Base-by-base conservation (phyloP, 768 basidiomycete genomes). In the Boletus barrowsii region DNA sequence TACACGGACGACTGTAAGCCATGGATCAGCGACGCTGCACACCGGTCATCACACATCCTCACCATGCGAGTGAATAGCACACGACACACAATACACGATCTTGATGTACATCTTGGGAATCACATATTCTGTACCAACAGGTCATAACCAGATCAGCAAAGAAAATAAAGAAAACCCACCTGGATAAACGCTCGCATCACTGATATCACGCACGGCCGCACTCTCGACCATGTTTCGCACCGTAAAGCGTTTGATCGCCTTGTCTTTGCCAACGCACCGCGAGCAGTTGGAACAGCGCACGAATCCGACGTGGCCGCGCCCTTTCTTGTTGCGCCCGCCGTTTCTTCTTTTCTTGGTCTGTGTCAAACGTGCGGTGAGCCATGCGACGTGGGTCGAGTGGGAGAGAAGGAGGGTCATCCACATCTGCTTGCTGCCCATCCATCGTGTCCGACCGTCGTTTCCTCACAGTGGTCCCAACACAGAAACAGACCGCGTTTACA, bases 221-320 rank as follows among this genome's bases (percentile, higher is more conserved):
- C 91, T 91, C 83, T 98, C 96, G 54, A 99, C 94, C 92, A 98
- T 98, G 86, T 99, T 99, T 76, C 94, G 86, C 69, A 98, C 96
- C 37, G 95, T 97, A 84, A 96, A 96, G 49, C 97, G 83, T 81
- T 97, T 97, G 88, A 98, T 97, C 62, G 96, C 96, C 84, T 98
- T 98, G 82, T 98, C 96, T 83, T 98, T 98, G 64, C 81, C 88
- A 55, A 97, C 94, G 73, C 92, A 94, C 64, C 97, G 90, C 70
- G 93, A 93, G 84, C 97, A 99, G 86, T 99, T 99, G 63, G 94
- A 95, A 83, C 97, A 99, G 68, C 97, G 90, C 71, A 99, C 83
- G 73, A 90, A 92, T 60, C 75, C 82, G 74, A 93, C 91, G 76
- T 97, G 94, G 74, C 96, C 97, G 70, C 97, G 93, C 68, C 95